Evolutionary conservation across 441 rosid genomes (phyloP), one percentile per base, ranked within the genome.

Genomic region (Theobroma grandiflorum): DNA sequence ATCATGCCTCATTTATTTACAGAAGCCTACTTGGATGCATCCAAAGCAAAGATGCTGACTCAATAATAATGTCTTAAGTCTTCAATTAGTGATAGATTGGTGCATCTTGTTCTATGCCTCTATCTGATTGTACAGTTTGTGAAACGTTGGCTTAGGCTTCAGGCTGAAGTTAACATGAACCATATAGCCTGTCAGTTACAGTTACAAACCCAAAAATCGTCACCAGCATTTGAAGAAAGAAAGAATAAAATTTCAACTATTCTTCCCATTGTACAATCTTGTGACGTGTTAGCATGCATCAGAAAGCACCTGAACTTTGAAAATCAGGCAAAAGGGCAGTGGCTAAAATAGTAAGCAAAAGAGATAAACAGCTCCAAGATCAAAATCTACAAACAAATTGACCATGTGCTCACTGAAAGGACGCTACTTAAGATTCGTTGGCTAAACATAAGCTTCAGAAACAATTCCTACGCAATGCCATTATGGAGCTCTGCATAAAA

Each of bases 371-470:
- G 69, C 42, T 58, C 22, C 69, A 62, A 18, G 59, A 61, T 45
- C 9, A 75, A 26, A 18, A 75, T 59, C 8, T 26, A 59, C 40
- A 14, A 50, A 59, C 35, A 59, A 74, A 26, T 40, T 7, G 55
- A 42, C 42, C 42, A 42, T 16, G 42, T 43, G 37, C 62, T 76
- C 61, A 76, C 12, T 64, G 61, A 50, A 49, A 38, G 40, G 65
- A 16, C 2, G 20, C 38, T 40, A 52, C 52, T 40, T 40, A 31
- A 3, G 40, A 77, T 37, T 67, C 71, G 50, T 61, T 62, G 47
- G 45, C 71, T 49, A 52, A 63, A 62, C 79, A 63, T 59, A 50
- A 77, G 74, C 77, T 73, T 70, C 63, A 84, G 67, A 35, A 67
- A n/a, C 37, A 77, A 55, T 18, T 53, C n/a, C 33, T 49, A 76